Evolutionary conservation across 1,284 basidiomycete genomes (phyloP), one percentile per base, ranked within the genome.

Genomic region (Fomitopsis betulina): DNA sequence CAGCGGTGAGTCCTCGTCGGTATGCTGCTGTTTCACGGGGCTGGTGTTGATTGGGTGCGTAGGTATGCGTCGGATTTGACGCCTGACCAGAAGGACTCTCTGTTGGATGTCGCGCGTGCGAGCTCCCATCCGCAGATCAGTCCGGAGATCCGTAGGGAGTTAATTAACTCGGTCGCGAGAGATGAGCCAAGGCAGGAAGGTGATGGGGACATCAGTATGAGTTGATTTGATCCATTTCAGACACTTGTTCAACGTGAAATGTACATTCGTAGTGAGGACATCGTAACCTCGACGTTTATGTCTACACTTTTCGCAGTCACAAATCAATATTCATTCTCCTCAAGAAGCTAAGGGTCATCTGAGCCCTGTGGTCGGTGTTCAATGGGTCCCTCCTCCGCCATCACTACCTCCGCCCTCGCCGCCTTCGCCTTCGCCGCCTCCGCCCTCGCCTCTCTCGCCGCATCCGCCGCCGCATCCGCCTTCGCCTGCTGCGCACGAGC

Each of bases 51-150:
- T 37, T 45, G 50, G 19, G 15, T 55, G 8, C 23, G 1, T 25
- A 96, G 94, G 67, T 99, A 99, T 74, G 93, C 94, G 37, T 87
- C 92, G n/a, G 96, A 99, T 74, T 73, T 99, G 63, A 98, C 97
- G 0, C 91, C 92, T 0, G 96, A 99, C 72, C 97, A 99, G 72
- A 99, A 98, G 73, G 93, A 97, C 68, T 95, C 96, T 0, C 77
- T 99, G n/a, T 75, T 98, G 57, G 97, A 99, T 68, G 92, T 98
- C 43, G 82, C 97, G 55, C 85, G 94, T 35, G 89, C 85, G 3
- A 90, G 93, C 54, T 86, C 89, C 10, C 97, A 99, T 72, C 80
- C 89, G 1, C 91, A 95, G 67, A 98, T 99, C 68, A 84, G 91
- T 47, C 80, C 87, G 0, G 97, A 99, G 74, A 88, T 99, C 58